phyloP scores from a whole-genome alignment of 176 grass and related monocot genomes.

The Aechmea fasciata region DNA sequence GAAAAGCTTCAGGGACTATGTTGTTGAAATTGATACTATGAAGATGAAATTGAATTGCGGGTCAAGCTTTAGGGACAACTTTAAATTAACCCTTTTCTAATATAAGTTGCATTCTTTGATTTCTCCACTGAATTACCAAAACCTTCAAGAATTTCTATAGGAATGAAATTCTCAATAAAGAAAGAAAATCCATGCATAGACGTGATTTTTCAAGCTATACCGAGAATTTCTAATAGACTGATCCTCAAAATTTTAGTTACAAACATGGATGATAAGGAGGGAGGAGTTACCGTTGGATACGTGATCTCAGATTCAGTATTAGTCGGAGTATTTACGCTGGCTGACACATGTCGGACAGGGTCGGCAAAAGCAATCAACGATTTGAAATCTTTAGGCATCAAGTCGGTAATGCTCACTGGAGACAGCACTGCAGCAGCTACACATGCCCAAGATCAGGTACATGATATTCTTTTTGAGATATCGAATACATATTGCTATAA shows the following conservation, averaged over 20 bases:
- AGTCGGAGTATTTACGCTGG: conserved; percentile 73
- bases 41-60: too few species aligned
- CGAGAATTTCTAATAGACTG: neutral
- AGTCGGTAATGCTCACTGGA: conserved; percentile 87
- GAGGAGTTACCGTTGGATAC: conserved; percentile 65
- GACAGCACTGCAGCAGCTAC: conserved; percentile 60
- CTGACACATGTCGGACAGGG: conserved; percentile 74
- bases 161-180: too few species aligned
- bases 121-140: too few species aligned
- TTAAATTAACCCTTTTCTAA: too few species aligned
- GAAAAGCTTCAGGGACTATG: too few species aligned
- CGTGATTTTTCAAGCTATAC: neutral
- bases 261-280: conserved; percentile 33
- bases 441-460: conserved; percentile 80
- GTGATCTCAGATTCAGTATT: conserved; percentile 39
- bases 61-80: too few species aligned
- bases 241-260: conserved; percentile 36
- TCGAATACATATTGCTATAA: neutral
- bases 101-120: too few species aligned
- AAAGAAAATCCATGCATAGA: neutral
- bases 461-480: neutral
- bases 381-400: conserved; percentile 70
- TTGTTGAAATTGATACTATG: too few species aligned
- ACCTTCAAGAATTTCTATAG: too few species aligned
- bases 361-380: conserved; percentile 65